A percentile compares a stretch with the other conserved stretches of the same genome.
These are phyloP conservation scores for Actinomortierella ambigua DNA, from an alignment of 371 early-diverging fungal genomes.

Conservation along the genomic window DNA sequence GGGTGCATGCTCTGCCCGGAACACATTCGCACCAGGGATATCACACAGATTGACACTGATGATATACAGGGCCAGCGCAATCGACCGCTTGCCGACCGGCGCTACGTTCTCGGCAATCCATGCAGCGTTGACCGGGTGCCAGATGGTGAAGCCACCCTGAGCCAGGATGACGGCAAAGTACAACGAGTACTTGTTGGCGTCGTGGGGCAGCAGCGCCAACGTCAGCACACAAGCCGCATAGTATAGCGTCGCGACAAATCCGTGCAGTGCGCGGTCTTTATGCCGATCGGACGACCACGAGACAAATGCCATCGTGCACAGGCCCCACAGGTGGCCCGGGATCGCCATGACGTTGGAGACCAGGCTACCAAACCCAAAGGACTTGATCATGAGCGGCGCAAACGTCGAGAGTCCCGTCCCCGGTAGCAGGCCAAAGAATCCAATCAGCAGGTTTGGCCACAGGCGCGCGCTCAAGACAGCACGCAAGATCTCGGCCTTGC, in stretches of 20 bases:
- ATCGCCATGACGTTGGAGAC: constrained; percentile 57
- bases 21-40: constrained; percentile 49
- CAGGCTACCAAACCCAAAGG: constrained; percentile 51
- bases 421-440: constrained; percentile 50
- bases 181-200: constrained; percentile 46
- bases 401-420: constrained; percentile 49
- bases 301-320: constrained; percentile 49
- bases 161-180: constrained; percentile 47
- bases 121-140: constrained; percentile 60
- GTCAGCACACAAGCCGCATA: constrained; percentile 45
- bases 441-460: constrained; percentile 51
- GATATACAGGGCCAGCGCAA: constrained; percentile 53
- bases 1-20: constrained; percentile 43
- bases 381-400: constrained; percentile 57
- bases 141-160: constrained; percentile 42
- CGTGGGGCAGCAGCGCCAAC: constrained; percentile 49
- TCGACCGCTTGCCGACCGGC: constrained; percentile 54
- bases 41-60: constrained; percentile 47
- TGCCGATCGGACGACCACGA: constrained; percentile 50
- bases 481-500: constrained; percentile 50
- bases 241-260: constrained; percentile 46
- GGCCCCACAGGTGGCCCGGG: constrained; percentile 49
- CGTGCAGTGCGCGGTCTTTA: constrained; percentile 54
- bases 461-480: constrained; percentile 46
- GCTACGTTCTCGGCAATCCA: constrained; percentile 59